phyloP scores from a whole-genome alignment of 352 stramenopile species.

The Phytopythium cucurbitacearum region DNA sequence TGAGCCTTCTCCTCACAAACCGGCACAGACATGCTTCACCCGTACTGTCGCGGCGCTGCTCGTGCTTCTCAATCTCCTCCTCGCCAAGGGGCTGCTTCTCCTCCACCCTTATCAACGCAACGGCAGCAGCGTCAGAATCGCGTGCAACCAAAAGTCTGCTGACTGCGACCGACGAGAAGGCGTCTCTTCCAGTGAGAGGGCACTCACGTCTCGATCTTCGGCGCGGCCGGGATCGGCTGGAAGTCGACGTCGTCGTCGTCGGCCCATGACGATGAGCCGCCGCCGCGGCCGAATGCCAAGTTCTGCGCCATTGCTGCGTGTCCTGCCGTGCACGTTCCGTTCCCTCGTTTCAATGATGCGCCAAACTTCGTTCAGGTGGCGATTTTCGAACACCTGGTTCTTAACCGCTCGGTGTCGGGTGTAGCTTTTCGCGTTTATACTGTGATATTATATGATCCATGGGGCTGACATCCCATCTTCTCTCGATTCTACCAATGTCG shows the following conservation, averaged over 20 bases:
- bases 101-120: conserved; percentile 17
- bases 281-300: conserved; percentile 38
- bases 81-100: conserved; percentile 28
- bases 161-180: background rate
- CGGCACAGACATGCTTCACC: too few relatives aligned
- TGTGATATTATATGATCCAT: too few relatives aligned
- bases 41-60: conserved; percentile 24
- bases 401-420: background rate
- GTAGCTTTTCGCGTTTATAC: too few relatives aligned
- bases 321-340: conserved; percentile 2
- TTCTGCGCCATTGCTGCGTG: conserved; percentile 47
- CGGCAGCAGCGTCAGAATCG: conserved; percentile 7
- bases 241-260: conserved; percentile 74
- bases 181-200: background rate
- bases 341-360: too few relatives aligned
- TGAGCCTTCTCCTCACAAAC: too few relatives aligned
- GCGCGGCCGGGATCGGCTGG: conserved; percentile 32
- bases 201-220: conserved; percentile 45
- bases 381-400: background rate
- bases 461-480: too few relatives aligned
- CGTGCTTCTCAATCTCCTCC: conserved; percentile 28
- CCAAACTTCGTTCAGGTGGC: too few relatives aligned
- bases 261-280: conserved; percentile 65
- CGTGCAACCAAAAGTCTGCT: conserved; percentile 1
- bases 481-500: too few relatives aligned